Conservation (phyloP, 768 basidiomycete genomes). For the Cytidiella melzeri region DNA sequence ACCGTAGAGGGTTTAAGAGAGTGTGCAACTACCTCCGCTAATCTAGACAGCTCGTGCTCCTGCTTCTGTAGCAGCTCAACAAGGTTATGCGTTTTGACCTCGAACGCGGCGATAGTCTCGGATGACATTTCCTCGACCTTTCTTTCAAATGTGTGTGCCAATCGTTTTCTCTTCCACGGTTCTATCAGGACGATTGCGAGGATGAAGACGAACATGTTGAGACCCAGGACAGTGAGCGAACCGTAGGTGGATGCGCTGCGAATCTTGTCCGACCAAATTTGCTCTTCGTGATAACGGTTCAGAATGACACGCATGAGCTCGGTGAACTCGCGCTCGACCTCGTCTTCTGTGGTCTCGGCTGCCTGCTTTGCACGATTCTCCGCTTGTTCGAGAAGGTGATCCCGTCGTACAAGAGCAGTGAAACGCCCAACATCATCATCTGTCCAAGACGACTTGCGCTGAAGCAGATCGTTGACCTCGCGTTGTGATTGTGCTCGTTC, state of each 20-base stretch:
- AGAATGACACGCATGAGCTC: constrained; percentile 86
- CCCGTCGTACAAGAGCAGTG: constrained; percentile 84
- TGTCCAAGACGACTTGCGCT: constrained; percentile 93
- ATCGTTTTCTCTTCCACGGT: constrained; percentile 87
- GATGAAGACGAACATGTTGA: constrained; percentile 89
- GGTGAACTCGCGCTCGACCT: constrained; percentile 82
- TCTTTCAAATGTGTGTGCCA: constrained; percentile 86
- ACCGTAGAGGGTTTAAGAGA: constrained; percentile 2
- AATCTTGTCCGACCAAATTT: constrained; percentile 99
- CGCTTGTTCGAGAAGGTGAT: constrained; percentile 80
- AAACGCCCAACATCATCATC: constrained; percentile 82
- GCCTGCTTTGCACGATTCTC: constrained; percentile 65
- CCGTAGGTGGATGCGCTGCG: constrained; percentile 94
- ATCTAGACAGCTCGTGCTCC: constrained; percentile 27
- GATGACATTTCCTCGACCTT: constrained; percentile 51
- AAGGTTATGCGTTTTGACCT: constrained; percentile 43
- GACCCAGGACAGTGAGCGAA: constrained; percentile 73
- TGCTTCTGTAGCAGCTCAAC: constrained; percentile 45
- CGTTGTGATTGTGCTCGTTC: constrained; percentile 82
- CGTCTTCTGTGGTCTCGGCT: constrained; percentile 66
- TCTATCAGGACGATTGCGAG: constrained; percentile 88
- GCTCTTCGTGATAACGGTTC: constrained; percentile 94
- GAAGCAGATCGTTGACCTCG: constrained; percentile 92
- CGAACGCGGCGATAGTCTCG: constrained; percentile 31
- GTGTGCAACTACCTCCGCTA: constrained; percentile 20